Percentiles rank a stretch among this genome's conserved stretches.
These are phyloP conservation scores for Mycena rosella DNA, from an alignment of 768 basidiomycete species.

Conservation along the genomic window DNA sequence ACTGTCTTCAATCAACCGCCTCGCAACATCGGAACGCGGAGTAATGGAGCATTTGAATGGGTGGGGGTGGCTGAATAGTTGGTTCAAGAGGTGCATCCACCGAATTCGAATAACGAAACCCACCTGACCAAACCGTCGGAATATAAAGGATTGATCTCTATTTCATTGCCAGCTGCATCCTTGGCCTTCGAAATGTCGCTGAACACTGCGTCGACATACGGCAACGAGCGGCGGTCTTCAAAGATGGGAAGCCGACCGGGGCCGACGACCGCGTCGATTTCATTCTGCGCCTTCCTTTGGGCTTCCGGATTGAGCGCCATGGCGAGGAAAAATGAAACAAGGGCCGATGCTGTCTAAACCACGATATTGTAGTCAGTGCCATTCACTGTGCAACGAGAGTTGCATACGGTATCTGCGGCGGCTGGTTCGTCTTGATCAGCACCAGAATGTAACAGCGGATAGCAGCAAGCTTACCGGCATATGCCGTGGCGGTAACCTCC, in stretches of 20 bases:
- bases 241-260: conserved; percentile 43
- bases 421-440: background rate
- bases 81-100: background rate
- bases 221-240: conserved; percentile 38
- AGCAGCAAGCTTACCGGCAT: conserved; percentile 13
- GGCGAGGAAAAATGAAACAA: conserved; percentile 41
- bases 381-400: no score
- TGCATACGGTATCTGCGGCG: conserved; percentile 10
- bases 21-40: background rate
- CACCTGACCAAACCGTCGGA: conserved; percentile 13
- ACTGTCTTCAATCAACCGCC: background rate
- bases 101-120: background rate
- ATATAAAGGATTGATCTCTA: conserved; percentile 33
- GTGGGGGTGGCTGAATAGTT: no score
- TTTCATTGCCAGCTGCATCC: conserved; percentile 62
- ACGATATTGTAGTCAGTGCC: background rate
- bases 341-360: conserved; percentile 37
- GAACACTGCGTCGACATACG: conserved; percentile 24
- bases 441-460: no score
- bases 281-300: conserved; percentile 42
- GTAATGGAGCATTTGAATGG: conserved; percentile 1
- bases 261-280: conserved; percentile 47
- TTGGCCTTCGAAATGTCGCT: conserved; percentile 43
- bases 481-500: conserved; percentile 6
- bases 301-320: conserved; percentile 44